Evolutionary conservation across 352 stramenopile species (phyloP), one percentile per base, ranked within the genome.

Genomic region (Phytophthora aleatoria): DNA sequence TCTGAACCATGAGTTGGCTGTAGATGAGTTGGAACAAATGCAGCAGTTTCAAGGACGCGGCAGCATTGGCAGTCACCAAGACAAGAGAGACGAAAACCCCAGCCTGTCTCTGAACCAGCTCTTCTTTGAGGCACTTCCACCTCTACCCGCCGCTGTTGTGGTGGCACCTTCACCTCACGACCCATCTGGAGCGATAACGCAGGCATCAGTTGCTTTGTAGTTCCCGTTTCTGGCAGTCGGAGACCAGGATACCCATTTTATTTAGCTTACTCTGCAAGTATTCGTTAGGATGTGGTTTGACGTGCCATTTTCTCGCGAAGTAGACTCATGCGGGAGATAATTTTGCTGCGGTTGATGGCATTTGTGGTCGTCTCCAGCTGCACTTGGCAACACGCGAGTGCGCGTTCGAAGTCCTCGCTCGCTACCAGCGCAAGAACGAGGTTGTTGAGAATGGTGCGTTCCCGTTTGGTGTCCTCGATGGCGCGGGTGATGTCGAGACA

Each of bases 401-500:
- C 82, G 8, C 73, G 69, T 12, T 79, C 64, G 20, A 81, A 89
- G 44, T 90, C 74, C 15, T 89, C 76, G 27, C 73, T 77, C 1
- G 82, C 86, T 52, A 89, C 88, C 39, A 89, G 67, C 8, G 86
- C 82, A 15, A 94, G 83, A 39, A 94, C 83, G 9, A 94, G 70
- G 50, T 94, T 94, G 69, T 94, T 93, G 15, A 94, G 73, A 56
- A 94, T 93, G 3, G 83, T 91, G 11, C 84, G 84, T 54, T 94
- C 86, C 8, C 86, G 77, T 58, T 93, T 94, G 24, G 78, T 75
- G 50, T 93, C 84, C 11, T 83, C 72, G 41, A 93, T 89, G 3
- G 77, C 72, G 10, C 79, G 81, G 8, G 84, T 92, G 54, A 93
- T 89, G 48, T 84, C 82, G 39, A 93, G 71, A 43, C 82, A 93